Evolutionary conservation across 495 filamentous ascomycete species (phyloP).

Genomic region (Hypomontagnella monticulosa): DNA sequence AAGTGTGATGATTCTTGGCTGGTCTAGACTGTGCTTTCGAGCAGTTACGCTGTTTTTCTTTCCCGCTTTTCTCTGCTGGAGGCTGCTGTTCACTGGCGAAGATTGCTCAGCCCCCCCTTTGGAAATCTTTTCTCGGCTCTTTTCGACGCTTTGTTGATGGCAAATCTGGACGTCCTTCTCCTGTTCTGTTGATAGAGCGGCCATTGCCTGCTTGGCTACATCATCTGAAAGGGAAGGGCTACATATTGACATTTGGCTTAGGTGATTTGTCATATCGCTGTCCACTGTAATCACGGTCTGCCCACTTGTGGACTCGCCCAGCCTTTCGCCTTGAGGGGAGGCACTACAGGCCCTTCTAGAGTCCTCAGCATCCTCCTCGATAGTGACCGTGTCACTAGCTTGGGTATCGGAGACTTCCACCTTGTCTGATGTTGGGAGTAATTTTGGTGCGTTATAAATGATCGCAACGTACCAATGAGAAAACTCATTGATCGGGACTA

Average conservation of each 20-base stretch:
- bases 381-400: slow-evolving; percentile 27
- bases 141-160: slow-evolving; percentile 16
- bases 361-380: slow-evolving; percentile 25
- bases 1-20: slow-evolving; percentile 82
- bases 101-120: slow-evolving; percentile 24
- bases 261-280: slow-evolving; percentile 26
- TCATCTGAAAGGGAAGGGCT: slow-evolving; percentile 15
- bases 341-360: slow-evolving; percentile 1
- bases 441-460: slow-evolving; percentile 83
- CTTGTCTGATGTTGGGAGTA: slow-evolving; percentile 51
- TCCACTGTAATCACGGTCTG: slow-evolving; percentile 10
- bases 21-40: slow-evolving; percentile 50
- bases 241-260: slow-evolving; percentile 44
- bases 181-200: slow-evolving; percentile 6
- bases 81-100: slow-evolving; percentile 5
- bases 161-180: slow-evolving; percentile 3
- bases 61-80: slow-evolving; percentile 27
- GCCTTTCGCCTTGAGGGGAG: slow-evolving; percentile 3
- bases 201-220: slow-evolving; percentile 32
- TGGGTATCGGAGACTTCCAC: slow-evolving; percentile 32
- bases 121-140: slow-evolving; percentile 9
- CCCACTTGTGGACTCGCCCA: background rate
- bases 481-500: slow-evolving; percentile 90
- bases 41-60: slow-evolving; percentile 39
- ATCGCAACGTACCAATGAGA: slow-evolving; percentile 95